Evolutionary conservation across 371 early-diverging fungal genomes (phyloP).

Genomic region (Quaeritorhiza haematococci): DNA sequence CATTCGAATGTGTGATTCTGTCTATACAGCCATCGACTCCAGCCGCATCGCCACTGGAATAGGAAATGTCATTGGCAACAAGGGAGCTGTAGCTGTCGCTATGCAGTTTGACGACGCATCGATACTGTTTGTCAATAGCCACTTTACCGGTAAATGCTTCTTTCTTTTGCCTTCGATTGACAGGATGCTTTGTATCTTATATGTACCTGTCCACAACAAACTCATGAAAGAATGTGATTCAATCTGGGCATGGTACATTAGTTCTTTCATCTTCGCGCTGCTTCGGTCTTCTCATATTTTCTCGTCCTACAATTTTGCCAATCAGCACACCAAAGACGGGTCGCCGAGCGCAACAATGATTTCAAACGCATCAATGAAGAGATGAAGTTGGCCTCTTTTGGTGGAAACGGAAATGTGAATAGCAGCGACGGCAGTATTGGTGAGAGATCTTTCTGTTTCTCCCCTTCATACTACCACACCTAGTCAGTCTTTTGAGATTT

Average conservation of each 20-base stretch:
- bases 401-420: not conserved
- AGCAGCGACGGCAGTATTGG: not conserved
- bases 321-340: conserved; percentile 37
- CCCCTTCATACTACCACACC: too few relatives aligned
- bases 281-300: not conserved
- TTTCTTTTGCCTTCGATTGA: not conserved
- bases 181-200: conserved; percentile 1
- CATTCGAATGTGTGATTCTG: too few relatives aligned
- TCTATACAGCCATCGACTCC: conserved; percentile 9
- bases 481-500: too few relatives aligned
- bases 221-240: too few relatives aligned
- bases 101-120: conserved; percentile 52
- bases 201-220: not conserved
- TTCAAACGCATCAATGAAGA: conserved; percentile 25
- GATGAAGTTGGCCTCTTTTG: conserved; percentile 11
- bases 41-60: conserved; percentile 35
- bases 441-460: too few relatives aligned
- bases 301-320: not conserved
- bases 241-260: not conserved
- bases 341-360: conserved; percentile 29
- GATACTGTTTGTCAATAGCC: conserved; percentile 67
- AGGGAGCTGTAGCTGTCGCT: conserved; percentile 43
- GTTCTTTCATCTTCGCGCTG: not conserved
- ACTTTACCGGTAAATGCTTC: conserved; percentile 57
- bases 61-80: conserved; percentile 37